Conservation (phyloP, 2,329 filamentous ascomycete species). For the Onygena corvina region DNA sequence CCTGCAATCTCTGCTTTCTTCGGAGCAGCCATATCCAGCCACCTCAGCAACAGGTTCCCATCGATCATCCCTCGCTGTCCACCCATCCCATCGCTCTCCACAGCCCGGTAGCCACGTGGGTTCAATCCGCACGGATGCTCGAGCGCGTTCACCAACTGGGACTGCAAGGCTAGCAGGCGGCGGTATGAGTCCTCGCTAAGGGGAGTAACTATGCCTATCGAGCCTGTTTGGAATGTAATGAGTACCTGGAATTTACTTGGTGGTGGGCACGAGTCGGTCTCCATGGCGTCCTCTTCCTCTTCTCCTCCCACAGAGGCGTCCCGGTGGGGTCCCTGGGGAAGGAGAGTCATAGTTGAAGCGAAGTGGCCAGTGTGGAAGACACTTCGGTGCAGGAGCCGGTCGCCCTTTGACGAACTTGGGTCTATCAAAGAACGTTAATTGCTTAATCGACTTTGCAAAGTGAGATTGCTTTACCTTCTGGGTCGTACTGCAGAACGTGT, state of each 20-base stretch:
- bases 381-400: conserved; percentile 72
- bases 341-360: conserved; percentile 60
- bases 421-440: conserved; percentile 41
- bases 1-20: conserved; percentile 60
- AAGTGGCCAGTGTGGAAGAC: conserved; percentile 80
- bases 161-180: conserved; percentile 66
- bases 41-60: conserved; percentile 60
- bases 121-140: conserved; percentile 71
- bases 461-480: conserved; percentile 53
- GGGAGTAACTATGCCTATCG: conserved; percentile 63
- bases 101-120: conserved; percentile 61
- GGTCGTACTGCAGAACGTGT: conserved; percentile 85
- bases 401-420: conserved; percentile 81
- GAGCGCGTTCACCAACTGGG: conserved; percentile 64
- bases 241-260: conserved; percentile 43
- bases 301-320: conserved; percentile 26
- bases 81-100: conserved; percentile 39
- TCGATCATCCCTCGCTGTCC: conserved; percentile 57
- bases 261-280: conserved; percentile 21
- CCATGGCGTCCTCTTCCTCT: conserved; percentile 30
- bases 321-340: conserved; percentile 53
- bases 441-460: neutral
- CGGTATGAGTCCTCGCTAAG: conserved; percentile 72
- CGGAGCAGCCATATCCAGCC: conserved; percentile 62
- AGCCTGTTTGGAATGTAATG: conserved; percentile 62